These are phyloP conservation scores for Calonectria multiphialidica DNA, from an alignment of 2,329 filamentous ascomycete genomes.

Conservation along the genomic window DNA sequence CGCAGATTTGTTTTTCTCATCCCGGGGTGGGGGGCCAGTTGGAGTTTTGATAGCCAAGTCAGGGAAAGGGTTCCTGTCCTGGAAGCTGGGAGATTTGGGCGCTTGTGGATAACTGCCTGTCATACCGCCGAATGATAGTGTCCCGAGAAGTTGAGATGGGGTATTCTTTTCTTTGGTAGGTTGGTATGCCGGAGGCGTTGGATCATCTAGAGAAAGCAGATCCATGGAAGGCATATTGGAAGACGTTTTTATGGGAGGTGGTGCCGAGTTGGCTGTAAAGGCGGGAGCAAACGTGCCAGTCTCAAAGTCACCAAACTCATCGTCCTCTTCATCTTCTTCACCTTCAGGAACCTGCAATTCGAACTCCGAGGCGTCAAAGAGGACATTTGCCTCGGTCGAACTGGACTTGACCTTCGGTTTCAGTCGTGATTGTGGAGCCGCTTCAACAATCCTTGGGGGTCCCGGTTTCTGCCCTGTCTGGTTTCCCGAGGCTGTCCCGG, in stretches of 20 bases:
- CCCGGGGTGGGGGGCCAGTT: conserved; percentile 48
- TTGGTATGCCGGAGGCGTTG: conserved; percentile 35
- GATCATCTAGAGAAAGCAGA: conserved; percentile 54
- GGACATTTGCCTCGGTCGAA: conserved; percentile 62
- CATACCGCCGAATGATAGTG: conserved; percentile 45
- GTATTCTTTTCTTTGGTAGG: conserved; percentile 37
- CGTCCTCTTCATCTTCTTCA: conserved; percentile 57
- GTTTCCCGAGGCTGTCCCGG: conserved; percentile 14
- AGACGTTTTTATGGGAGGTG: conserved; percentile 17
- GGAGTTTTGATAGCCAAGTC: conserved; percentile 61
- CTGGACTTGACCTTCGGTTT: conserved; percentile 40
- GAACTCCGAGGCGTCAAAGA: conserved; percentile 75
- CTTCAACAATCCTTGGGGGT: not conserved
- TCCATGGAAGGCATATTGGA: conserved; percentile 50
- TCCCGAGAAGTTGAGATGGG: conserved; percentile 47
- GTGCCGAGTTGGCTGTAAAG: conserved; percentile 27
- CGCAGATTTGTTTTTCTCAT: conserved; percentile 50
- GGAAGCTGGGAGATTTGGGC: conserved; percentile 65
- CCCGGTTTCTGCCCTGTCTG: conserved; percentile 26
- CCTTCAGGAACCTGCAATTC: conserved; percentile 55
- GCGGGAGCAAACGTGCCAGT: conserved; percentile 48
- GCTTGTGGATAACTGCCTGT: conserved; percentile 56
- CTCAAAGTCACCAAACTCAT: conserved; percentile 71
- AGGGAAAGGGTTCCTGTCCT: conserved; percentile 65
- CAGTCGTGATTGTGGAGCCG: conserved; percentile 22